Conservation (phyloP, 495 filamentous ascomycete species). For the Neurospora terricola region DNA sequence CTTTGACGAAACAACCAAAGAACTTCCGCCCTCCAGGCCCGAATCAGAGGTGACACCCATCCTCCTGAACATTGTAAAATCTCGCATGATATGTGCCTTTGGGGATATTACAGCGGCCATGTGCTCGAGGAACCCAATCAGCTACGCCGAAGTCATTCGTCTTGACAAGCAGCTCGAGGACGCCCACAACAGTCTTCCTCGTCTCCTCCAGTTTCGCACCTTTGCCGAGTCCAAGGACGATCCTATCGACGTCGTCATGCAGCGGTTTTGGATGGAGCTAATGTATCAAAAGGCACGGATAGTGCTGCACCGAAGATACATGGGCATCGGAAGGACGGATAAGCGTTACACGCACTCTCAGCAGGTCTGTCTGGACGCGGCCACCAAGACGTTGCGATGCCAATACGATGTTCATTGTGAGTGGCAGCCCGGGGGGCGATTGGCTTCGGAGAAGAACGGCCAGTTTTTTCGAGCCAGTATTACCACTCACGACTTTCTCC, state of each 20-base stretch:
- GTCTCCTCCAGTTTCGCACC: constrained; percentile 9
- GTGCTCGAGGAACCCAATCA: constrained; percentile 12
- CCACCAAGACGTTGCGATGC: constrained; percentile 23
- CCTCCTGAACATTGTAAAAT: constrained; percentile 17
- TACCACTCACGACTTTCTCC: constrained; percentile 25
- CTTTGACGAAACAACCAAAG: constrained; percentile 19
- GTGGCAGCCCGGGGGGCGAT: constrained; percentile 22
- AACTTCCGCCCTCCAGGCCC: constrained; percentile 28
- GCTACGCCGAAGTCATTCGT: constrained; percentile 22
- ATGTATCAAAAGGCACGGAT: constrained; percentile 21
- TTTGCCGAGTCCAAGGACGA: constrained; percentile 17
- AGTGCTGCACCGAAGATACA: constrained; percentile 24
- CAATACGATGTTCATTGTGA: constrained; percentile 28
- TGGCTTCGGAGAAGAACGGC: constrained; percentile 11
- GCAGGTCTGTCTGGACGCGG: constrained; percentile 23
- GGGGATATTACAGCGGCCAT: constrained; percentile 14
- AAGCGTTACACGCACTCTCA: constrained; percentile 25
- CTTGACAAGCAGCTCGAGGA: constrained; percentile 22
- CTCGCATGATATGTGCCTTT: constrained; percentile 16
- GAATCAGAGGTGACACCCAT: constrained; percentile 22
- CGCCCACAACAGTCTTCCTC: constrained; percentile 13
- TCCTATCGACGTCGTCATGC: constrained; percentile 21
- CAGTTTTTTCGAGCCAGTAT: constrained; percentile 24
- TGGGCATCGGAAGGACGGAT: constrained; percentile 20
- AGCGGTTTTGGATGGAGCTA: constrained; percentile 23